Base-by-base conservation (phyloP, 2,329 filamentous ascomycete species). In the Clonostachys byssicola region DNA sequence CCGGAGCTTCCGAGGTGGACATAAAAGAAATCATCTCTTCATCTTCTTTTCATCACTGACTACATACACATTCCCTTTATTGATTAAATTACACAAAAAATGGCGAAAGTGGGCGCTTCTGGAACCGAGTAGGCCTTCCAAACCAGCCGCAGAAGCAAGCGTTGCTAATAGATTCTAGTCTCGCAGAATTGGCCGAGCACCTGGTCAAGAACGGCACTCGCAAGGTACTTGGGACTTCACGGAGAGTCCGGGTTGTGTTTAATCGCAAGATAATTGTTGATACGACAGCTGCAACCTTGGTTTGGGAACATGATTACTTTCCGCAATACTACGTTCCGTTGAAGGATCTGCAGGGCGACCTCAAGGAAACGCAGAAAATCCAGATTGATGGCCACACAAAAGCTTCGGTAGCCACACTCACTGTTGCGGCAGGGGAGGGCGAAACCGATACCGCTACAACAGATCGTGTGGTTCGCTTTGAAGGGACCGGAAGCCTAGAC, bases 281-380 rank as follows among this genome's bases (percentile, higher is more conserved):
- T 48, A 69, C 69, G 1, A 62, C 59, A 1, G 49, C 58, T 18
- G 68, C 66, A 3, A 45, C 61, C 14, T 65, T 63, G 47, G 63
- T 73, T 9, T 74, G 71, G 71, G 71, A 74, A 53, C 73, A 79
- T 49, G 63, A 68, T 2, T 68, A 60, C 47, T 79, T 75, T 54
- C 75, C 74, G 2, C 65, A 76, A 23, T 70, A 67, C 48, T 75
- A 74, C 46, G 54, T 75, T 4, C 68, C 69, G 0, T 43, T 45
- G 1, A 40, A 49, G 1, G 62, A 60, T 38, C 48, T 70, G 6
- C 56, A 49, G 10, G 55, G 59, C 44, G 56, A 52, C 6, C 45
- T 56, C 34, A 51, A 41, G 6, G 62, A 67, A 41, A 57, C 54
- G 6, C 46, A 61, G 40, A 46, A 53, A 1, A 53, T 70, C 18